Percentiles rank a stretch among this genome's conserved stretches.
These are phyloP conservation scores for Amylostereum areolatum DNA, from an alignment of 1,284 basidiomycete genomes.

Conservation along the genomic window DNA sequence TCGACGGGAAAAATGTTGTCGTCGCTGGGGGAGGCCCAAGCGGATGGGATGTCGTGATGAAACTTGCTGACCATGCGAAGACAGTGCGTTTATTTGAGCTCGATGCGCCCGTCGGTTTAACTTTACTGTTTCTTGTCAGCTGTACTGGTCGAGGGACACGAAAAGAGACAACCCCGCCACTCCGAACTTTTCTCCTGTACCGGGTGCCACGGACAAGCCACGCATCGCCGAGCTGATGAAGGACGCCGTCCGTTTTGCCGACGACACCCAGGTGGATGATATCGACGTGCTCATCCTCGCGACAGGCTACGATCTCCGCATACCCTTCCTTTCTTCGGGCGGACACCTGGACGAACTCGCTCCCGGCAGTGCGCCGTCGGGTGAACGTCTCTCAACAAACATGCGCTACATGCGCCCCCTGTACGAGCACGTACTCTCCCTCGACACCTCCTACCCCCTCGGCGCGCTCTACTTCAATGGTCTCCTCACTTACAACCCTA, in stretches of 20 bases:
- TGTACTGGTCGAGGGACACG: not conserved
- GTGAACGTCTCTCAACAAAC: not conserved
- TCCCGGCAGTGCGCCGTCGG: no score
- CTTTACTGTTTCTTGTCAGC: not conserved
- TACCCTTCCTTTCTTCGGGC: not conserved
- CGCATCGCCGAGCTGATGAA: not conserved
- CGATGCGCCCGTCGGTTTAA: no score
- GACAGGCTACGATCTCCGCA: not conserved
- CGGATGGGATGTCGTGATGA: not conserved
- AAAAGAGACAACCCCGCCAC: not conserved
- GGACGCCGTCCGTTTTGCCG: not conserved
- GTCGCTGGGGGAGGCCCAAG: not conserved
- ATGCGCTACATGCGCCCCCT: not conserved
- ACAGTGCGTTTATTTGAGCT: not conserved
- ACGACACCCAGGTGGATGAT: not conserved
- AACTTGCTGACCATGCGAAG: not conserved
- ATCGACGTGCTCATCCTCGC: not conserved
- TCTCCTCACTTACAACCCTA: not conserved
- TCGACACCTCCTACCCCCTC: not conserved
- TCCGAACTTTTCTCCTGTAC: not conserved
- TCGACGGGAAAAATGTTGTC: not conserved
- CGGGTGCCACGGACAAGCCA: not conserved
- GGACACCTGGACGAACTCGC: not conserved
- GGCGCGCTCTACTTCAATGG: not conserved
- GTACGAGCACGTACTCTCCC: conserved; percentile 1